Base-by-base conservation (phyloP, 2,329 filamentous ascomycete species). In the Hymenoscyphus scutula region DNA sequence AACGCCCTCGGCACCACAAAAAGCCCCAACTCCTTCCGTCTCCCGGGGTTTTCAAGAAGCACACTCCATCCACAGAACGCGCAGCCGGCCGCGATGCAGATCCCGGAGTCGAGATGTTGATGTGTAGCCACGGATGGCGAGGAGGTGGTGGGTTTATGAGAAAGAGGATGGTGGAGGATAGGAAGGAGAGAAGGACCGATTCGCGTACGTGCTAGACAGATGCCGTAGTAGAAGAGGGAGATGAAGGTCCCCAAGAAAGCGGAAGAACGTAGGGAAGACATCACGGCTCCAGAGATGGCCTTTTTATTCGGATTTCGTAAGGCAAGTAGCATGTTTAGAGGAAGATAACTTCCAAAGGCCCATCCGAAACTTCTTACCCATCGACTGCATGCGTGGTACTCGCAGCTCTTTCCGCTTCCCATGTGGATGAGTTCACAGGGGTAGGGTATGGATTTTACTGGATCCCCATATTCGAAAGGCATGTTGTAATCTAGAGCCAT, bases 391-490 rank as follows among this genome's bases (percentile, higher is more conserved):
- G 89, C 89, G 73, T 96, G 90, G 66, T 81, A 81, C 74, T 96
- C 91, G 75, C 91, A 92, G 61, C 80, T 91, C 1, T 85, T 81
- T 2, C 90, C 89, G 65, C 81, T 82, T 60, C 89, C 89, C 86
- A 92, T 91, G 76, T 96, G 92, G 2, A 95, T 90, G 67, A 96
- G 80, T 74, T 92, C 87, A 76, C 92, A 96, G 1, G 91, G 91
- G 63, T 94, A 89, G 0, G 91, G 92, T 10, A 88, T 76, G 0
- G 87, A 84, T 61, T 81, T 79, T 19, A 82, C 80, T 0, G 91
- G 91, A 74, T 96, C 87, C 23, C 89, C 91, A 84, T 88, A 92
- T 62, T 78, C 77, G n/a, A 80, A 71, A 0, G 91, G 91, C 79
- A 86, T 85, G 32, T 78, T 77, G 75, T 89, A 89, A 68, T 95